Base-by-base conservation (phyloP, 495 filamentous ascomycete species). In the Peziza echinospora region DNA sequence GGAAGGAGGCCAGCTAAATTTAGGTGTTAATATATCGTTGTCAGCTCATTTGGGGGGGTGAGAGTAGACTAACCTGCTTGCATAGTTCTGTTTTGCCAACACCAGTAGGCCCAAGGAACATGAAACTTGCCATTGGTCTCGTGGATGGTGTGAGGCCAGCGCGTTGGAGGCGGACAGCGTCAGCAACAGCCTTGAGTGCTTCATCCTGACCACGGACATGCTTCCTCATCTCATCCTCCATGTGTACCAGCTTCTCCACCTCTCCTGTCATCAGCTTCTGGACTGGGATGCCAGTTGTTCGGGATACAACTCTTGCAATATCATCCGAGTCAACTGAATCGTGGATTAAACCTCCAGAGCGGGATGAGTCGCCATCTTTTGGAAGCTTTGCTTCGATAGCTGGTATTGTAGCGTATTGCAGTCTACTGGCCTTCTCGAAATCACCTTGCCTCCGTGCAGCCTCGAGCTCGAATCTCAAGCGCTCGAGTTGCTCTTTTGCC, bases 41-140 rank as follows among this genome's bases (percentile, higher is more conserved):
- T n/a, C n/a, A n/a, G n/a, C n/a, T n/a, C n/a, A n/a, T n/a, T n/a
- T n/a, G n/a, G n/a, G n/a, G n/a, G n/a, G n/a, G n/a, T n/a, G n/a
- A n/a, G n/a, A n/a, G n/a, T n/a, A n/a, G n/a, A n/a, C n/a, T n/a
- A n/a, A n/a, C n/a, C 52, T 85, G 86, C 71, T 97, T 97, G 70
- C 85, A 93, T 5, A 94, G 71, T 53, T 94, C 89, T 1, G 87
- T 97, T 63, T 97, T 97, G 44, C 89, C 89, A 24, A 94, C 87
- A 52, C 89, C 87, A 11, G 89, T 97, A 5, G 89, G 89, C 0
- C 89, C 89, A 16, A 96, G 71, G 69, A 96, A 94, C 80, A 96
- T 93, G 70, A 96, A 96, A 5, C 78, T 84, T 1, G 87, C 89
- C 7, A 92, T 66, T 0, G 89, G 87, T 1, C 87, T 75, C 55